Evolutionary conservation across 495 filamentous ascomycete genomes (phyloP).

Genomic region (Schizothecium vesticola): DNA sequence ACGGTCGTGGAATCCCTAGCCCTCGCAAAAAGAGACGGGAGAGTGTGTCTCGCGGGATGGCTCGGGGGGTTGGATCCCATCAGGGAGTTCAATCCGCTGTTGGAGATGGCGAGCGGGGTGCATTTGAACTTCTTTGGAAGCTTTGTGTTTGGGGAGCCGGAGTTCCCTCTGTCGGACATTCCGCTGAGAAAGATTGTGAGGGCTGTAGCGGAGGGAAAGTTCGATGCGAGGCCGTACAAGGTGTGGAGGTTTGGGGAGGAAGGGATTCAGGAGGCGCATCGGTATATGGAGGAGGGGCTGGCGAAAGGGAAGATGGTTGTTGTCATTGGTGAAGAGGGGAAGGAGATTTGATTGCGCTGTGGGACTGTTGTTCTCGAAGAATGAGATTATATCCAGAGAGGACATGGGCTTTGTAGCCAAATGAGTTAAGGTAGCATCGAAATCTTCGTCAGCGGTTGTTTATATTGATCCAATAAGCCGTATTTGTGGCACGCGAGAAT

Average conservation of each 20-base stretch:
- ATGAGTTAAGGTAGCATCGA: no score
- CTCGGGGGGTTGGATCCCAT: slow-evolving; percentile 44
- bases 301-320: slow-evolving; percentile 11
- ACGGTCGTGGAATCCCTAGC: slow-evolving; percentile 38
- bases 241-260: slow-evolving; percentile 7
- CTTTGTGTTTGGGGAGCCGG: slow-evolving; percentile 35
- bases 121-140: slow-evolving; percentile 48
- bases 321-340: not conserved
- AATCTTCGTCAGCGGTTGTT: no score
- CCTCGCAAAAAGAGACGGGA: slow-evolving; percentile 31
- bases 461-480: no score
- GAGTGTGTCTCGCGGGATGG: slow-evolving; percentile 40
- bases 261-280: slow-evolving; percentile 7
- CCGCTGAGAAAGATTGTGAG: slow-evolving; percentile 25
- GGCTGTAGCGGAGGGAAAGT: slow-evolving; percentile 1
- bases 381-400: no score
- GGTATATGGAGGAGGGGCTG: slow-evolving; percentile 3
- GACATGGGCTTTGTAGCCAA: no score
- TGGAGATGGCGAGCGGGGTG: slow-evolving; percentile 45
- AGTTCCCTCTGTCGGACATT: slow-evolving; percentile 40
- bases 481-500: no score
- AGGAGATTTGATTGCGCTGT: not conserved
- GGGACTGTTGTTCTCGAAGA: no score
- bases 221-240: slow-evolving; percentile 5
- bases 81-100: slow-evolving; percentile 42